A percentile compares a stretch with the other conserved stretches of the same genome.
phyloP scores from a whole-genome alignment of 78 protist species.

The Tieghemostelium lacteum region DNA sequence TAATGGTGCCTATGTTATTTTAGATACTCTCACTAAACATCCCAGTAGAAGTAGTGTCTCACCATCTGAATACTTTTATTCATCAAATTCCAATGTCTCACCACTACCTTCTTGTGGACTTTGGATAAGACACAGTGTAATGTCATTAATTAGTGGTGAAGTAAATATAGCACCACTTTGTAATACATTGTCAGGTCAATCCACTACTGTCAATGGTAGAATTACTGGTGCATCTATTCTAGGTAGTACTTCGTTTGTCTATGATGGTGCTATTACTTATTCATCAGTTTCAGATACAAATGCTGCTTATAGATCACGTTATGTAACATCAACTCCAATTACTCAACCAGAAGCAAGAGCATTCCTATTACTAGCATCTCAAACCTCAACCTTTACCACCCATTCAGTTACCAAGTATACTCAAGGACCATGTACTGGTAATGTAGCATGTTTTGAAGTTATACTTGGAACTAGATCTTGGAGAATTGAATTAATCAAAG shows the following conservation, averaged over 20 bases:
- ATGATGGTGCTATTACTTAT: constrained; percentile 7
- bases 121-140: neutral
- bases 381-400: neutral
- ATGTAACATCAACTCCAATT: neutral
- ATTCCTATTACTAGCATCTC: constrained; percentile 1
- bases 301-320: neutral
- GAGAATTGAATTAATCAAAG: neutral
- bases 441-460: neutral
- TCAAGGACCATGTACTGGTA: no score
- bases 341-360: neutral
- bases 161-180: no score
- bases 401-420: neutral
- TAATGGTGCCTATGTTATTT: constrained; percentile 3
- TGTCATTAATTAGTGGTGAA: neutral
- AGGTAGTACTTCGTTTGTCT: neutral
- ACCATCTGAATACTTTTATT: neutral
- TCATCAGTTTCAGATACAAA: neutral
- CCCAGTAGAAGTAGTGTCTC: neutral
- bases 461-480: neutral
- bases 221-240: neutral
- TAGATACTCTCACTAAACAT: constrained; percentile 25
- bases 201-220: neutral
- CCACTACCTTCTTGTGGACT: constrained; percentile 14
- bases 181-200: no score
- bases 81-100: neutral